phyloP scores from a whole-genome alignment of 2,329 filamentous ascomycete genomes.

The Talaromyces marneffei region DNA sequence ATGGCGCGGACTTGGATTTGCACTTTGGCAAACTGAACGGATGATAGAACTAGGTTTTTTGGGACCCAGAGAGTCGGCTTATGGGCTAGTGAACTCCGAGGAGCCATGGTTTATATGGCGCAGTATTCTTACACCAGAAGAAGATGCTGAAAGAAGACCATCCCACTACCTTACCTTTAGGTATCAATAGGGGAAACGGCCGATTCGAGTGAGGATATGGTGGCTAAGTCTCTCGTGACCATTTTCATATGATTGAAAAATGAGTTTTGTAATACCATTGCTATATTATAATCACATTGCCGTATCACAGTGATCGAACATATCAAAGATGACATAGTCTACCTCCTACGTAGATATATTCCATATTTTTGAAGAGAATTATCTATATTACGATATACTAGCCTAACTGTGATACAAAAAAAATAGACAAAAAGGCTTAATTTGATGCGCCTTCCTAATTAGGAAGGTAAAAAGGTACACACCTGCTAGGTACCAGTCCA shows the following conservation, averaged over 20 bases:
- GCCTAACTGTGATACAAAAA: too few species aligned
- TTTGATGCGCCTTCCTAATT: too few species aligned
- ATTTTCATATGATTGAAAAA: not conserved
- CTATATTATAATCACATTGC: not conserved
- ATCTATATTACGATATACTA: too few species aligned
- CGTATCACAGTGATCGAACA: not conserved
- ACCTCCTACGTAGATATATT: too few species aligned
- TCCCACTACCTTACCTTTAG: not conserved
- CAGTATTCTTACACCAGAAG: slow-evolving; percentile 8
- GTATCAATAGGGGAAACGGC: not conserved
- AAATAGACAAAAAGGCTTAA: too few species aligned
- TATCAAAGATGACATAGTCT: not conserved
- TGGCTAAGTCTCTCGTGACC: not conserved
- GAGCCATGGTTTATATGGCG: not conserved
- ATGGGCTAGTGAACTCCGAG: not conserved
- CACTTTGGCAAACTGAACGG: not conserved
- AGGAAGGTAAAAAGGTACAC: too few species aligned
- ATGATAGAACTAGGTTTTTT: not conserved
- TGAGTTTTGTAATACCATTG: not conserved
- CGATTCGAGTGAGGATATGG: not conserved
- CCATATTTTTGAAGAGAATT: too few species aligned
- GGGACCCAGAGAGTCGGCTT: not conserved
- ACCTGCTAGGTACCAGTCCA: too few species aligned
- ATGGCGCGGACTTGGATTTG: slow-evolving; percentile 3
- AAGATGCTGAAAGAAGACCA: not conserved